Base-by-base conservation (phyloP, 768 basidiomycete species). In the Saitozyma sp. region DNA sequence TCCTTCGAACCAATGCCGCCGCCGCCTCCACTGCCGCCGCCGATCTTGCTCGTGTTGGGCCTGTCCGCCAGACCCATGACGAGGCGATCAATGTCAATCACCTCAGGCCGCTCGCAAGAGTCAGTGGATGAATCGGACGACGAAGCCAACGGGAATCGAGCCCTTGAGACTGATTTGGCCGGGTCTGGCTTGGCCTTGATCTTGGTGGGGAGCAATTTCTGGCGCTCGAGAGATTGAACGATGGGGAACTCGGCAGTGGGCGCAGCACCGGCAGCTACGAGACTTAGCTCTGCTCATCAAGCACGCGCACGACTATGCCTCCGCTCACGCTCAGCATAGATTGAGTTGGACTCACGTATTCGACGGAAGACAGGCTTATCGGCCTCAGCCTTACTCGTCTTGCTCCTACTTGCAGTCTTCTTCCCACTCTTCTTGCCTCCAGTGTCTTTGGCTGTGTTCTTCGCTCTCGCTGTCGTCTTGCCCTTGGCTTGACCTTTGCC, bases 191-290 rank as follows among this genome's bases (percentile, higher is more conserved):
- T 56, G 37, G 55, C 29, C 42, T 29, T 51, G 20, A 16, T 20
- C 54, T 73, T 73, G 39, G 37, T 20, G 7, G 69, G 72, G 9
- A 68, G 50, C 9, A 17, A n/a, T 29, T 68, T 68, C 48, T 68
- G 67, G 40, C 57, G 58, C 42, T 70, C 63, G 17, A 73, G 57
- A 13, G 50, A 55, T 46, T 63, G n/a, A 5, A 73, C 37, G 51
- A 73, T 68, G 20, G 72, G 72, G 39, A 49, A 69, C 4, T 67
- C 59, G 5, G 42, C 46, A 16, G 29, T 63, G 0, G 68, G 53
- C 7, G 9, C 54, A 11, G 70, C 68, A 7, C 43, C 56, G 6
- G 48, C 40, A 11, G 68, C 68, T 69, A 20, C 10, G 43, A 29
- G 29, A 29, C 29, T 29, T 5, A 29, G 29, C 29, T 29, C 5